phyloP scores from a whole-genome alignment of 1,139 yeast genomes.

The Taphrina populina region DNA sequence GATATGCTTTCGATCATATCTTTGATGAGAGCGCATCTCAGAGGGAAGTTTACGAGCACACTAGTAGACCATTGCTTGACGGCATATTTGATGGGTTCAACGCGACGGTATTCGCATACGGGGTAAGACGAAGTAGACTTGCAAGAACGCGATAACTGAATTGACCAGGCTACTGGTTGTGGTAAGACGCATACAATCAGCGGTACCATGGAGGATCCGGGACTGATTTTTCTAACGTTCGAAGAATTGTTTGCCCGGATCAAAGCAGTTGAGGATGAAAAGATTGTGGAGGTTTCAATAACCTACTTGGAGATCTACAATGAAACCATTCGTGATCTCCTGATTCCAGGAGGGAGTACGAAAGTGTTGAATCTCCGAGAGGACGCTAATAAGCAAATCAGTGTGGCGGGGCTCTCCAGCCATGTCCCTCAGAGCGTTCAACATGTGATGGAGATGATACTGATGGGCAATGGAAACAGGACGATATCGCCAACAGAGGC shows the following conservation, averaged over 20 bases:
- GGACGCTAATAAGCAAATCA: slow-evolving; percentile 63
- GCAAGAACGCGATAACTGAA: not conserved
- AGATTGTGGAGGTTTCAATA: slow-evolving; percentile 53
- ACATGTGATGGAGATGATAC: slow-evolving; percentile 62
- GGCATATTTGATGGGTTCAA: slow-evolving; percentile 77
- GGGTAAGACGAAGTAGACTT: slow-evolving; percentile 43
- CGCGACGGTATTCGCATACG: slow-evolving; percentile 94
- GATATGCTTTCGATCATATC: slow-evolving; percentile 67
- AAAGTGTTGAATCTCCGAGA: slow-evolving; percentile 61
- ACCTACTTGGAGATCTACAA: slow-evolving; percentile 89
- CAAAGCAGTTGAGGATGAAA: slow-evolving; percentile 42
- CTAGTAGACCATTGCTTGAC: slow-evolving; percentile 63
- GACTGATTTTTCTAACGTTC: slow-evolving; percentile 74
- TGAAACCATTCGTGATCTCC: slow-evolving; percentile 75
- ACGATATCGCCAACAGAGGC: slow-evolving; percentile 87
- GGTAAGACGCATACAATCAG: slow-evolving; percentile 91
- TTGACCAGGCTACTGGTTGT: slow-evolving; percentile 74
- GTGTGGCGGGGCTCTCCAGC: slow-evolving; percentile 70
- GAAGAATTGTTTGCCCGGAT: slow-evolving; percentile 62
- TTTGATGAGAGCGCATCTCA: slow-evolving; percentile 55
- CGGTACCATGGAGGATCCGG: slow-evolving; percentile 68
- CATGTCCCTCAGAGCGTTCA: slow-evolving; percentile 50
- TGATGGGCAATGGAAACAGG: slow-evolving; percentile 69
- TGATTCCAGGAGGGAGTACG: slow-evolving; percentile 50
- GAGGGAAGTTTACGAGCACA: slow-evolving; percentile 55